phyloP scores from a whole-genome alignment of 257 asterid species.

The Echites panduratus region DNA sequence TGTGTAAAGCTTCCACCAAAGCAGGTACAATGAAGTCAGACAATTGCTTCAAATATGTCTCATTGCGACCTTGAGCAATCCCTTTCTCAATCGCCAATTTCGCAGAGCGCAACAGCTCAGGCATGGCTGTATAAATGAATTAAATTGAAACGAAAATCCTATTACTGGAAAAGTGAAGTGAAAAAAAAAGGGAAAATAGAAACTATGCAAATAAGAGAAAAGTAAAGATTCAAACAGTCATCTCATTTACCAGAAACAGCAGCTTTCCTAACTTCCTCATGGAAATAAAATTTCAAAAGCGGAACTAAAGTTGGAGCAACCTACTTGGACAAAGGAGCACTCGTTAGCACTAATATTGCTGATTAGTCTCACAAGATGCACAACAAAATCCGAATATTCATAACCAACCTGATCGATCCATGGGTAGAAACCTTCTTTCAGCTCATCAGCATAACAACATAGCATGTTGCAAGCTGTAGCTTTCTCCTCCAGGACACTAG shows the following conservation, averaged over 20 bases:
- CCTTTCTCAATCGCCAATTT: conserved; percentile 94
- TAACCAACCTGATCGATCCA: conserved; percentile 95
- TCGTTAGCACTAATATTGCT: neutral
- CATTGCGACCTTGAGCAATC: conserved; percentile 80
- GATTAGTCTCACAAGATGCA: neutral
- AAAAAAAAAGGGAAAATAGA: conserved; percentile 1
- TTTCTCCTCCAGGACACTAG: conserved; percentile 94
- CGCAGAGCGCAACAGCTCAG: conserved; percentile 88
- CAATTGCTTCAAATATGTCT: conserved; percentile 70
- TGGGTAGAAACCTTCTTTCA: conserved; percentile 97
- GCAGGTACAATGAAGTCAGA: conserved; percentile 71
- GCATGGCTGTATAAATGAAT: conserved; percentile 70
- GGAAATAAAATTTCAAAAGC: conserved; percentile 85
- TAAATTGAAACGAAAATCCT: conserved; percentile 12
- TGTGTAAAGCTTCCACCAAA: conserved; percentile 80
- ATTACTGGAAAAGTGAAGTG: neutral
- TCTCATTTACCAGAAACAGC: conserved; percentile 83
- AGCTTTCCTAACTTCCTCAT: conserved; percentile 98
- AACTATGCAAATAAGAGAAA: neutral
- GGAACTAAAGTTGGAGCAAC: conserved; percentile 95
- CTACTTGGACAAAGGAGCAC: conserved; percentile 32
- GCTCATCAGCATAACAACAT: conserved; percentile 97
- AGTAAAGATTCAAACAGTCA: neutral
- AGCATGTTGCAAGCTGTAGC: conserved; percentile 99
- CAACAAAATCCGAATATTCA: conserved; percentile 3